These are phyloP conservation scores for Teratosphaeria gauchensis DNA, from an alignment of 2,329 filamentous ascomycete genomes.

Conservation along the genomic window DNA sequence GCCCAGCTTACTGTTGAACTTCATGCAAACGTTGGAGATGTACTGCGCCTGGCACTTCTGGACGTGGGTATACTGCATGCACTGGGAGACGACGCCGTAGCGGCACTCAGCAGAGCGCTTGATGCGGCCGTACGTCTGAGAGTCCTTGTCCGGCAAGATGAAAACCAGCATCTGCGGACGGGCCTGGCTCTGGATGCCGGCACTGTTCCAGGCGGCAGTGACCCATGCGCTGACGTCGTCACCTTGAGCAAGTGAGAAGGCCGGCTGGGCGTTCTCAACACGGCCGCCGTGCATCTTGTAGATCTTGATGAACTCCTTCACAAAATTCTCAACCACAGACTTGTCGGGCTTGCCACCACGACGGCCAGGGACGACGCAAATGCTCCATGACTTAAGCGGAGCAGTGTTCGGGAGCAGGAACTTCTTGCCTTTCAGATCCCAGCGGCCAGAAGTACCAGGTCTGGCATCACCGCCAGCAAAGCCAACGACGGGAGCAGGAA, in stretches of 20 bases:
- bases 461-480: slow-evolving; percentile 49
- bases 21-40: slow-evolving; percentile 89
- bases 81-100: slow-evolving; percentile 74
- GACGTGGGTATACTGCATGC: slow-evolving; percentile 64
- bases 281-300: slow-evolving; percentile 54
- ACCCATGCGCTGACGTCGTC: slow-evolving; percentile 22
- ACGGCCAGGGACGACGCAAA: slow-evolving; percentile 55
- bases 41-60: slow-evolving; percentile 67
- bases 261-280: slow-evolving; percentile 39
- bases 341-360: slow-evolving; percentile 36
- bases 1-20: slow-evolving; percentile 91
- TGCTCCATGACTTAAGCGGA: slow-evolving; percentile 60
- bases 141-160: slow-evolving; percentile 62
- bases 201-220: slow-evolving; percentile 42
- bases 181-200: slow-evolving; percentile 43
- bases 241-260: slow-evolving; percentile 28
- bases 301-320: slow-evolving; percentile 50
- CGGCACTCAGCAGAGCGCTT: slow-evolving; percentile 86
- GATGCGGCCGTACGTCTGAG: slow-evolving; percentile 66
- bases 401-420: slow-evolving; percentile 57
- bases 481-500: slow-evolving; percentile 60
- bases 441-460: slow-evolving; percentile 62
- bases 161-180: slow-evolving; percentile 72
- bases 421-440: slow-evolving; percentile 76
- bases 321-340: slow-evolving; percentile 42